phyloP scores from a whole-genome alignment of 75 land plant species.

The Adiantum capillusveneris region DNA sequence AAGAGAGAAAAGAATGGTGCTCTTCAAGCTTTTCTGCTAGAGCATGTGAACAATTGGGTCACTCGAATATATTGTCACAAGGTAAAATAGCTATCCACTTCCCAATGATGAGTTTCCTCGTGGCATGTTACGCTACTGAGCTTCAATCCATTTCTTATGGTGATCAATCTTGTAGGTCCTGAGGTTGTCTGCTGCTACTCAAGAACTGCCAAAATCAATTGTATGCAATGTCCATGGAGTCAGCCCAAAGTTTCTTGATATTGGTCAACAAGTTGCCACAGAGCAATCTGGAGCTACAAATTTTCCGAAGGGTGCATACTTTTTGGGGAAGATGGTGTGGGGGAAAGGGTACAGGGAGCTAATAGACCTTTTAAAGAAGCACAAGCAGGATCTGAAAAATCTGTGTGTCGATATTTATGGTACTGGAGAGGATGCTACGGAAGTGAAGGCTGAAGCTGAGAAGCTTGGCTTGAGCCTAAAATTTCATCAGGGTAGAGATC shows the following conservation, averaged over 20 bases:
- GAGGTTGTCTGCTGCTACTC: conserved; percentile 92
- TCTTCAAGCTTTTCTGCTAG: conserved; percentile 82
- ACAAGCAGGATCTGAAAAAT: conserved; percentile 65
- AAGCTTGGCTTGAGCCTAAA: conserved; percentile 58
- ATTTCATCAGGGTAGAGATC: conserved; percentile 89
- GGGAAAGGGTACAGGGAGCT: conserved; percentile 94
- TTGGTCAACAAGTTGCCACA: conserved; percentile 70
- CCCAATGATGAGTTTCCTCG: too few relatives aligned
- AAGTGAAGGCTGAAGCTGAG: conserved; percentile 62
- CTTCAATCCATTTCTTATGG: too few relatives aligned
- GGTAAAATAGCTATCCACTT: too few relatives aligned
- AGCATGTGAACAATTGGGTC: conserved; percentile 92
- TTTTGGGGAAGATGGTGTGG: conserved; percentile 98
- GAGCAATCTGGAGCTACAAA: conserved; percentile 45
- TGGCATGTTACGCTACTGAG: too few relatives aligned
- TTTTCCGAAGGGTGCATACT: conserved; percentile 90
- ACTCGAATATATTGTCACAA: conserved; percentile 76
- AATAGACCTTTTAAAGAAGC: conserved; percentile 70
- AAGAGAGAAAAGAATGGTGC: conserved; percentile 93
- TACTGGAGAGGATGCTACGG: conserved; percentile 81
- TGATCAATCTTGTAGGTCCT: conserved; percentile 60
- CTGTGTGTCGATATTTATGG: conserved; percentile 86
- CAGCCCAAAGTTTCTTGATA: conserved; percentile 75
- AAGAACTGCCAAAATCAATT: conserved; percentile 72
- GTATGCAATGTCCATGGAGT: conserved; percentile 99